Evolutionary conservation across 1,284 basidiomycete species (phyloP).

Genomic region (Entoloma clypeatum): DNA sequence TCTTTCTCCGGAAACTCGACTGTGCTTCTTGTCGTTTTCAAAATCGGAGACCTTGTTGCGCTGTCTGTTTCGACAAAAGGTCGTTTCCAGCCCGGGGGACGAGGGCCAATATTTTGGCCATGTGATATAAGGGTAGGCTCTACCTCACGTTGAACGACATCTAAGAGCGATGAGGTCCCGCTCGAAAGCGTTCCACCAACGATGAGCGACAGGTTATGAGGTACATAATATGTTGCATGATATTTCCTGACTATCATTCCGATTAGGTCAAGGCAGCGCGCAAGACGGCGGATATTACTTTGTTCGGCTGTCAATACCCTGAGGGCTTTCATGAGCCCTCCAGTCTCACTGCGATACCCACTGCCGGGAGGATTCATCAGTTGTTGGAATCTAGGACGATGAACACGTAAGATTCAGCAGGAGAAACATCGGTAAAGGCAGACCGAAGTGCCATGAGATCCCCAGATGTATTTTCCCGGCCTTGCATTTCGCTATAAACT

Average conservation of each 20-base stretch:
- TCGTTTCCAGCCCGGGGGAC: conserved; percentile 83
- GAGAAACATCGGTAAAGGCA: conserved; percentile 14
- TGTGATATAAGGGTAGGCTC: conserved; percentile 80
- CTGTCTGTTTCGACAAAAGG: conserved; percentile 92
- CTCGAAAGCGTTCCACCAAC: conserved; percentile 76
- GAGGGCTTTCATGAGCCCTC: conserved; percentile 91
- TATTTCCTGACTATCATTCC: conserved; percentile 75
- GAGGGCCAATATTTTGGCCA: conserved; percentile 61
- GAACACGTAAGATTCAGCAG: not conserved
- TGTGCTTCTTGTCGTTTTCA: conserved; percentile 52
- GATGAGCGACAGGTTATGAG: conserved; percentile 89
- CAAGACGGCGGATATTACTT: conserved; percentile 50
- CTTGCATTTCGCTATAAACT: conserved; percentile 99
- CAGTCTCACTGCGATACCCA: conserved; percentile 95
- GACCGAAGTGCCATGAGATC: conserved; percentile 89
- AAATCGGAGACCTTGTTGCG: conserved; percentile 56
- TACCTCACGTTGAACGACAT: conserved; percentile 76
- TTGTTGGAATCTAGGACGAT: conserved; percentile 75
- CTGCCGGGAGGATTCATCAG: conserved; percentile 79
- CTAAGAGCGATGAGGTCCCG: conserved; percentile 66
- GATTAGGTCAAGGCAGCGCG: conserved; percentile 15
- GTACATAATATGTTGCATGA: conserved; percentile 89
- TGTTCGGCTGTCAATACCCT: conserved; percentile 85
- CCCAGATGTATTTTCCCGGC: conserved; percentile 87
- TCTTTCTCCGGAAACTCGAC: conserved; percentile 99